Base-by-base conservation (phyloP, 2,329 filamentous ascomycete species). In the Sporothrix mexicana region DNA sequence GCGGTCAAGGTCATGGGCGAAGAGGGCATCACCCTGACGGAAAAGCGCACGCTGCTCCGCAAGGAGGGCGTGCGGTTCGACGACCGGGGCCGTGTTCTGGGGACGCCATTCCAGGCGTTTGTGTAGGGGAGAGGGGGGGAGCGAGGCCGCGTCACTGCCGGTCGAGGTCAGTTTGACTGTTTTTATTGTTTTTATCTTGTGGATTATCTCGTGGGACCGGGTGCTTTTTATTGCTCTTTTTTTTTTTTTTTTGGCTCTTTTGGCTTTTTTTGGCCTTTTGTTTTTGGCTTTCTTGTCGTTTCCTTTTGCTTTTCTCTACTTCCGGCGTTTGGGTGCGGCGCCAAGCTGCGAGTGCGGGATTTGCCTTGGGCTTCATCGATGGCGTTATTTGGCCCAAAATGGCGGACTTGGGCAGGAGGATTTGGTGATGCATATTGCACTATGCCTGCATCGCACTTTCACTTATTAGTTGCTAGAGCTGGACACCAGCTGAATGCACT, bases 31-130 rank as follows among this genome's bases (percentile, higher is more conserved):
- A 82, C 80, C 75, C 88, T 93, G 77, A 41, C 86, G 47, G 89
- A 90, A 81, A 93, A 93, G 84, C 85, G 88, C 78, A 79, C 80
- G 74, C 78, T 93, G 70, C 80, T 94, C 74, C 83, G 84, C 74
- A 83, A 82, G 1, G 92, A 93, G 80, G 92, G 91, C 0, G 88
- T 93, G 10, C 81, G 80, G 75, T 88, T 93, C 77, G 88, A 92
- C 78, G 84, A 80, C 13, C 84, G 84, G 49, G 90, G 90, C 0
- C 87, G 83, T 76, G 85, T 93, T 64, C 72, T 91, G 8, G 90
- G 88, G 8, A 84, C 86, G n/a, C 85, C 86, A 1, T 89, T 86
- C 80, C 76, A 75, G 15, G 83, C 77, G 3, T 87, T 86, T 76
- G 74, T 70, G 2, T 82, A 74, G 23, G 77, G 72, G 57, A 55